phyloP scores from a whole-genome alignment of 208 protist genomes.

The Leishmania lainsoni region DNA sequence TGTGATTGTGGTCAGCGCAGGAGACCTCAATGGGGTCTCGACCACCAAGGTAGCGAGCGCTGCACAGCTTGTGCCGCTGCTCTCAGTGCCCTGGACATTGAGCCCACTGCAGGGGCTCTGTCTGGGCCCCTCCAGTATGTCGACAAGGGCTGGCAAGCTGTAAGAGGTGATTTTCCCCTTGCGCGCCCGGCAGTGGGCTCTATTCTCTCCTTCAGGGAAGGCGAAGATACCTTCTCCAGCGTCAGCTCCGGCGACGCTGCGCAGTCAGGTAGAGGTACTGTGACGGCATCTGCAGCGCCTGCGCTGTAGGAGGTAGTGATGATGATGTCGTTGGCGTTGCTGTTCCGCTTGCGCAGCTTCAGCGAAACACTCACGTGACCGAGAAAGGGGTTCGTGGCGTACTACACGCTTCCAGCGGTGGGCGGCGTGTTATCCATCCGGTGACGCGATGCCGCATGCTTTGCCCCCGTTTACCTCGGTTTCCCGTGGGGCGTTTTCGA shows the following conservation, averaged over 20 bases:
- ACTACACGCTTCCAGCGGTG: constrained; percentile 18
- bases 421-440: constrained; percentile 26
- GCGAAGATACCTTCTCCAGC: not conserved
- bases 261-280: not conserved
- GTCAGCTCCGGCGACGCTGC: not conserved
- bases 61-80: not conserved
- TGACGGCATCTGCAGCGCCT: not conserved
- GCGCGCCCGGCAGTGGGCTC: not conserved
- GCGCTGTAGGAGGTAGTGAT: not conserved
- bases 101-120: not conserved
- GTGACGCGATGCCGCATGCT: constrained; percentile 8
- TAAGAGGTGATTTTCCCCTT: not conserved
- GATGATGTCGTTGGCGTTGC: constrained; percentile 24
- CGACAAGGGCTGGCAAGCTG: not conserved
- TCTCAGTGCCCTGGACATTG: not conserved
- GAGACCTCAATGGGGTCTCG: not conserved
- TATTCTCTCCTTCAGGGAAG: not conserved
- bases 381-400: constrained; percentile 29
- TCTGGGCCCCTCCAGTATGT: not conserved
- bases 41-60: not conserved
- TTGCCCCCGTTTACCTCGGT: constrained; percentile 22
- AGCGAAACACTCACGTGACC: constrained; percentile 27
- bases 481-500: constrained; percentile 15
- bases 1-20: not conserved
- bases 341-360: constrained; percentile 28